These are phyloP conservation scores for Wolfiporia cocos DNA, from an alignment of 1,284 basidiomycete genomes.

Conservation along the genomic window DNA sequence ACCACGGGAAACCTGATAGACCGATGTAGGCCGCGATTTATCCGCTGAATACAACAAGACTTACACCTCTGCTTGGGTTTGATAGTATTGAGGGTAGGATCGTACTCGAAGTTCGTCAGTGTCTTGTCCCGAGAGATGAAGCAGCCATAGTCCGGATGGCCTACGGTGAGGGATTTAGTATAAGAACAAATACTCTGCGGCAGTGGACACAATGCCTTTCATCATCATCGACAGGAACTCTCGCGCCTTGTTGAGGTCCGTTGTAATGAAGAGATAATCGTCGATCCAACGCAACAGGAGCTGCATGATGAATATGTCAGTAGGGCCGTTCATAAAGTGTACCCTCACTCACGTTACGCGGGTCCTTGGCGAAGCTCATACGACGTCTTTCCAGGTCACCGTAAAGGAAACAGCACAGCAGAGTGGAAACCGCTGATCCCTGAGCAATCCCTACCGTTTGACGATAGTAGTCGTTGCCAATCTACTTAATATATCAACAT, in stretches of 20 bases:
- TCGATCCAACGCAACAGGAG: conserved; percentile 84
- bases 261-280: conserved; percentile 90
- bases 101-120: conserved; percentile 77
- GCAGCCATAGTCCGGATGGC: conserved; percentile 91
- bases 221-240: conserved; percentile 78
- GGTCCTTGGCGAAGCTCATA: conserved; percentile 53
- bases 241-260: conserved; percentile 54
- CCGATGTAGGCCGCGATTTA: not conserved
- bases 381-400: conserved; percentile 77
- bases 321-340: no score
- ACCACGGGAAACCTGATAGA: conserved; percentile 82
- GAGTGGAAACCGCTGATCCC: conserved; percentile 85
- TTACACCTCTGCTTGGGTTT: conserved; percentile 43
- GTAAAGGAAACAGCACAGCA: conserved; percentile 93
- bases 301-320: no score
- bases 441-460: conserved; percentile 94
- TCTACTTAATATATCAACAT: conserved; percentile 36
- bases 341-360: conserved; percentile 62
- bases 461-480: conserved; percentile 71
- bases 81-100: conserved; percentile 48
- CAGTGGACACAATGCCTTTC: conserved; percentile 39
- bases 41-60: conserved; percentile 6
- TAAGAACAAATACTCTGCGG: not conserved
- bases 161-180: conserved; percentile 27
- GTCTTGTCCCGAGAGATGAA: conserved; percentile 88